Base-by-base conservation (phyloP, 2,329 filamentous ascomycete genomes). In the Penicillium oxalicum region DNA sequence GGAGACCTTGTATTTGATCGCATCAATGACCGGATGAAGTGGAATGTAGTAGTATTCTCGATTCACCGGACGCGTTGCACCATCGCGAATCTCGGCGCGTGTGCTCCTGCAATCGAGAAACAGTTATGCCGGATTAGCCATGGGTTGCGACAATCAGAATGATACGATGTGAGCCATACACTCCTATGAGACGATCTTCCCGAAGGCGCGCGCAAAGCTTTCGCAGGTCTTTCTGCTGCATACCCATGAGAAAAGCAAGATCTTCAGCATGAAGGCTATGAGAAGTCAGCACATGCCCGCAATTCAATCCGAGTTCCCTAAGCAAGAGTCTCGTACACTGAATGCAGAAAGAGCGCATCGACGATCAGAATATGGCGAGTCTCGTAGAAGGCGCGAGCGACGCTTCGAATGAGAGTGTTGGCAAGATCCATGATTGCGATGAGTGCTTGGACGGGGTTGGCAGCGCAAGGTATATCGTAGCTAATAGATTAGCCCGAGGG, bases 31-130 rank as follows among this genome's bases (percentile, higher is more conserved):
- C 49, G 88, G 87, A 51, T 93, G 88, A 63, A 94, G 94, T 67
- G 96, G 91, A 66, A 98, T 91, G 71, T 88, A 98, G 74, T 95
- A 98, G 77, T 95, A 98, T 54, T 91, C 95, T 61, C 88, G 82
- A 65, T 86, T 90, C 57, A 87, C 84, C 4, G 88, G 86, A 45
- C 90, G 84, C 49, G 87, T 85, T 51, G 90, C 87, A 44, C 88
- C 88, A 63, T 91, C 87, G 57, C 85, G 84, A 47, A 87, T 74
- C 66, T 95, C 90, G 43, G 84, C 81, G 52, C 89, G 84, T 29
- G 84, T 83, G 67, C 84, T 84, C 61, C 80, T 88, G 63, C 50
- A 58, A 26, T 18, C 24, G 5, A 45, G 33, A 34, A 40, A 50
- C 40, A 12, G 25, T 37, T 11, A 28, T 26, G 26, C 9, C 9